Conservation (phyloP, 352 stramenopile genomes). For the Phytophthora colocasiae region DNA sequence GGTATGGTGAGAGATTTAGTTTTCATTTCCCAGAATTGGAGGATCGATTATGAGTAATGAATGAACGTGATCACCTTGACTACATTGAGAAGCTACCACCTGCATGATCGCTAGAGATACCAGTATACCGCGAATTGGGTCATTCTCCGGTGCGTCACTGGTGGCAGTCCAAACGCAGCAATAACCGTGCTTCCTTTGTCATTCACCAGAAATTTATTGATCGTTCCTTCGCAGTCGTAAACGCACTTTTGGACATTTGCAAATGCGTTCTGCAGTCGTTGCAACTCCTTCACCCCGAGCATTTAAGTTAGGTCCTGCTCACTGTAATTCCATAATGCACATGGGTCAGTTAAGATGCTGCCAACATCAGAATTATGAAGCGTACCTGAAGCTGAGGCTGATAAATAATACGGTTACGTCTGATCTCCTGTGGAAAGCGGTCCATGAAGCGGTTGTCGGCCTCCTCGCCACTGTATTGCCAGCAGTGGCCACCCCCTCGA, state of each 20-base stretch:
- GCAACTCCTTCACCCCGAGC: slow-evolving; percentile 71
- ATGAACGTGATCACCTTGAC: too few species aligned
- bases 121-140: slow-evolving; percentile 89
- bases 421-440: too few species aligned
- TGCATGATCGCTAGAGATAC: slow-evolving; percentile 75
- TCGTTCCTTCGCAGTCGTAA: slow-evolving; percentile 95
- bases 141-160: slow-evolving; percentile 92
- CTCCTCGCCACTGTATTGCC: too few species aligned
- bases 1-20: too few species aligned
- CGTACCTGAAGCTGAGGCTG: slow-evolving; percentile 92
- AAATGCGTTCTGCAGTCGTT: slow-evolving; percentile 84
- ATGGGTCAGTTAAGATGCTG: not conserved
- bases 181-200: slow-evolving; percentile 95
- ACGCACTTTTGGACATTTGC: slow-evolving; percentile 89
- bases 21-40: too few species aligned
- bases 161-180: slow-evolving; percentile 92
- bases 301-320: slow-evolving; percentile 83
- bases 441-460: too few species aligned
- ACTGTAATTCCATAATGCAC: slow-evolving; percentile 23
- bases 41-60: too few species aligned
- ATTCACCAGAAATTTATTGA: slow-evolving; percentile 97
- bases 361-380: not conserved
- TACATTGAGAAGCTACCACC: too few species aligned
- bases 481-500: too few species aligned
- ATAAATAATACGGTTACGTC: slow-evolving; percentile 95